Base-by-base conservation (phyloP, 1,139 yeast species). In the Tardiomyces depauwii region DNA sequence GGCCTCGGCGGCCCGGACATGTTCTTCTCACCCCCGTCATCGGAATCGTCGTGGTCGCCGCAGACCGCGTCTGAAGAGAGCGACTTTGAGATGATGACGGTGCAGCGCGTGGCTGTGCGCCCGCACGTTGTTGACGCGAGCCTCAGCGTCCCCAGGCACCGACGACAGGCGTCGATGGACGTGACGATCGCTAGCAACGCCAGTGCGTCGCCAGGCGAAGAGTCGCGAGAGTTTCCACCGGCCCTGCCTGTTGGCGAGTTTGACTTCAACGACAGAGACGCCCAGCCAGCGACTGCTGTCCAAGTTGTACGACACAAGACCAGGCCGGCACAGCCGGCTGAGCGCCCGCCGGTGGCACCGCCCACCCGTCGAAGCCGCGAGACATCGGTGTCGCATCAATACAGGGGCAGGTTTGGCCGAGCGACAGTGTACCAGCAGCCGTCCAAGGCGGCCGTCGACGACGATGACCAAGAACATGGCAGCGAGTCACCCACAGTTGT, bases 11-110 rank as follows among this genome's bases (percentile, higher is more conserved):
- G 19, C 21, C 28, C 44, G 36, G 12, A 44, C 23, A 32, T 28
- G 43, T 44, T 27, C 39, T 33, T 43, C 38, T 47, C 51, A 12
- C 49, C 50, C 9, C 49, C 49, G 10, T 40, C 45, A 11, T 44
- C 49, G 2, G 48, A 43, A 6, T 47, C 51, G n/a, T 47, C 51
- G 7, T 47, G 50, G 48, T 49, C 51, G 32, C 43, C 49, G 10
- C 49, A 45, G 10, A 48, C 43, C 12, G 19, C 42, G n/a, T 23
- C 36, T 14, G 40, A 32, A 13, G 47, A 47, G 13, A 49, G 47
- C 14, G 49, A 47, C 25, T 47, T 43, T 43, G 14, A 10, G 21
- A 32, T 18, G 23, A 38, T 44, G 23, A 38, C 43, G 12, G 43
- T 30, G 43, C 16, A 41, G 47, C 16, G 25, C 45, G 18, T 23